Evolutionary conservation across 1,139 yeast genomes (phyloP).

Genomic region (Hyphopichia pseudoburtonii): DNA sequence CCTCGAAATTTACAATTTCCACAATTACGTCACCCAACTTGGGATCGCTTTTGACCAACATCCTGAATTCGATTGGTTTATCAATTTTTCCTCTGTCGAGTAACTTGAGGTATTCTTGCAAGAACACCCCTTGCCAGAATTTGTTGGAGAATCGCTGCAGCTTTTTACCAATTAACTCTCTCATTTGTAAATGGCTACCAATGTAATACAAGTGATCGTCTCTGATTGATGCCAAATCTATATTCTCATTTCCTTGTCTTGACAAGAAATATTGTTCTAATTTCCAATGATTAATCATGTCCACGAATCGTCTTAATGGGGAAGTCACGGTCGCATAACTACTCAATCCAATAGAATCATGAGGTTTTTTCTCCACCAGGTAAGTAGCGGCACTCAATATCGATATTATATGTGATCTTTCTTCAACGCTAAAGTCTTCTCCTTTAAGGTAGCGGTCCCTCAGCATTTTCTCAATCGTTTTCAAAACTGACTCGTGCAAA

Average conservation of each 20-base stretch:
- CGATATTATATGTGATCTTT: conserved; percentile 19
- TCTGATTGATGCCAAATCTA: background rate
- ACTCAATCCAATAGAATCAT: conserved; percentile 63
- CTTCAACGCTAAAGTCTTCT: conserved; percentile 15
- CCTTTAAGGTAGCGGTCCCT: conserved; percentile 21
- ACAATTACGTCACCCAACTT: conserved; percentile 26
- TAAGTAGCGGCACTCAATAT: conserved; percentile 32
- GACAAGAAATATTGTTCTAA: conserved; percentile 27
- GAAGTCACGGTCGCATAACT: conserved; percentile 80
- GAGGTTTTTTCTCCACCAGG: conserved; percentile 41
- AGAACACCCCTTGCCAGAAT: conserved; percentile 43
- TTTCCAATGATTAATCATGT: conserved; percentile 72
- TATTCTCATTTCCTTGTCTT: conserved; percentile 6
- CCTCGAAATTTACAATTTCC: conserved; percentile 26
- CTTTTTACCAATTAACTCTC: conserved; percentile 27
- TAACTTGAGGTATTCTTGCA: conserved; percentile 26
- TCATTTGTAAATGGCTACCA: conserved; percentile 30
- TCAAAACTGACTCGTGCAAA: conserved; percentile 21
- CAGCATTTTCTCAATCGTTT: conserved; percentile 43
- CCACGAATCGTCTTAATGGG: conserved; percentile 86
- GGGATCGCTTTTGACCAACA: conserved; percentile 29
- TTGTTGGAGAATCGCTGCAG: conserved; percentile 25
- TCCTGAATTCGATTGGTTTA: conserved; percentile 22
- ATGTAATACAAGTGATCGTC: conserved; percentile 16
- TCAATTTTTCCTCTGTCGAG: conserved; percentile 14